phyloP scores from a whole-genome alignment of 345 rosid species.

The Lenwebbia sp. region DNA sequence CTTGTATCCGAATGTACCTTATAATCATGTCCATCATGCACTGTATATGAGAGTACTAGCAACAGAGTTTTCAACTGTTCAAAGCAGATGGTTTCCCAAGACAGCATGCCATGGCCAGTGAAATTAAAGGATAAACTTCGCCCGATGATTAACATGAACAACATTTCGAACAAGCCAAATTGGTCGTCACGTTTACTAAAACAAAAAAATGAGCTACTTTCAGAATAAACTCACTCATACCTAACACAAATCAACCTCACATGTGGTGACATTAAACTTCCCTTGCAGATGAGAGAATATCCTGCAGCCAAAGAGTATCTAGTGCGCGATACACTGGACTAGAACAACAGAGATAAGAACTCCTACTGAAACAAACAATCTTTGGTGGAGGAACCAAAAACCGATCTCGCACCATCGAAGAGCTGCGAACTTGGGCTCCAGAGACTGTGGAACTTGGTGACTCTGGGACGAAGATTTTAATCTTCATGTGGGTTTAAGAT shows the following conservation, averaged over 20 bases:
- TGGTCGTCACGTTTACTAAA: background rate
- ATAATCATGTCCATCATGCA: background rate
- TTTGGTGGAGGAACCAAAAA: background rate
- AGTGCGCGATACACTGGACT: background rate
- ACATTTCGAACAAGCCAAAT: background rate
- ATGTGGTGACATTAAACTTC: background rate
- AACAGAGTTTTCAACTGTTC: background rate
- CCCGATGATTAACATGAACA: background rate
- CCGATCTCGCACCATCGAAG: background rate
- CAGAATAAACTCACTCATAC: background rate
- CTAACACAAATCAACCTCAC: background rate
- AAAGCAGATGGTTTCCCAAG: background rate
- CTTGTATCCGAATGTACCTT: background rate
- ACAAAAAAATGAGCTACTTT: background rate
- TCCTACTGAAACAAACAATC: background rate
- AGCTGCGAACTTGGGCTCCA: background rate
- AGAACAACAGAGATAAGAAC: background rate
- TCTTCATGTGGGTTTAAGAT: slow-evolving; percentile 75
- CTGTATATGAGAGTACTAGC: background rate
- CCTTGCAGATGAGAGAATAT: background rate
- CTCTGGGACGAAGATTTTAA: background rate
- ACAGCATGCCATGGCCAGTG: background rate
- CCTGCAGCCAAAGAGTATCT: background rate
- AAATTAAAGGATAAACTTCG: background rate
- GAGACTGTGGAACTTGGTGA: background rate